Conservation (phyloP, 306 rosid genomes). For the Luffa acutangula region DNA sequence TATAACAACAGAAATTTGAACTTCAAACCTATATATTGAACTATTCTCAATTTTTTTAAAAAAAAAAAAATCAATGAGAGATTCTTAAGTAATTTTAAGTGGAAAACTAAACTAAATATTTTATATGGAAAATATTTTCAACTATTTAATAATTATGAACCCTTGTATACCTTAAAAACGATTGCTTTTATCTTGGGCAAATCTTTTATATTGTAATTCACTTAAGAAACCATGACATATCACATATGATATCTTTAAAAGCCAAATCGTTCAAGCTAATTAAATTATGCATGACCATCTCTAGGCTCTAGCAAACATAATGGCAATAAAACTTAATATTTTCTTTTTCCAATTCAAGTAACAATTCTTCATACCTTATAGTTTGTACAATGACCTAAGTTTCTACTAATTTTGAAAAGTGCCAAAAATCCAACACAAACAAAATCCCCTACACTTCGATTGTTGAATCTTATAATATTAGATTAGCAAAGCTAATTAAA, state of each 20-base stretch:
- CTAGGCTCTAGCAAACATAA: neutral
- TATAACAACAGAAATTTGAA: too few relatives aligned
- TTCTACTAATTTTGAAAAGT: neutral
- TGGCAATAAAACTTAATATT: neutral
- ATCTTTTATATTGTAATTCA: neutral
- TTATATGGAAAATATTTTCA: neutral
- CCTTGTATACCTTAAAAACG: neutral
- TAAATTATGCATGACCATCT: neutral
- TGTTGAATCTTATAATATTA: neutral
- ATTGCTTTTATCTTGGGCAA: neutral
- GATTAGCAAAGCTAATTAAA: neutral
- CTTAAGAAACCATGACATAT: neutral
- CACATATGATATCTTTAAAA: neutral
- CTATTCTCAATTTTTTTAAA: too few relatives aligned
- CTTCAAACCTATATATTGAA: too few relatives aligned
- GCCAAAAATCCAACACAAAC: neutral
- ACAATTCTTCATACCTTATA: neutral
- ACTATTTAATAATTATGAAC: neutral
- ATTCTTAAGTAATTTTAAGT: too few relatives aligned
- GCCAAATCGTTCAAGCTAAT: neutral
- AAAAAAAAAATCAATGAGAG: too few relatives aligned
- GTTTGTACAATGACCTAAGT: neutral
- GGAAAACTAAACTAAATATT: too few relatives aligned
- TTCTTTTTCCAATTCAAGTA: neutral
- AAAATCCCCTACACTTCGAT: neutral